A percentile compares a stretch with the other conserved stretches of the same genome.
phyloP scores from a whole-genome alignment of 768 basidiomycete species.

The Agaricus sinodeliciosus region DNA sequence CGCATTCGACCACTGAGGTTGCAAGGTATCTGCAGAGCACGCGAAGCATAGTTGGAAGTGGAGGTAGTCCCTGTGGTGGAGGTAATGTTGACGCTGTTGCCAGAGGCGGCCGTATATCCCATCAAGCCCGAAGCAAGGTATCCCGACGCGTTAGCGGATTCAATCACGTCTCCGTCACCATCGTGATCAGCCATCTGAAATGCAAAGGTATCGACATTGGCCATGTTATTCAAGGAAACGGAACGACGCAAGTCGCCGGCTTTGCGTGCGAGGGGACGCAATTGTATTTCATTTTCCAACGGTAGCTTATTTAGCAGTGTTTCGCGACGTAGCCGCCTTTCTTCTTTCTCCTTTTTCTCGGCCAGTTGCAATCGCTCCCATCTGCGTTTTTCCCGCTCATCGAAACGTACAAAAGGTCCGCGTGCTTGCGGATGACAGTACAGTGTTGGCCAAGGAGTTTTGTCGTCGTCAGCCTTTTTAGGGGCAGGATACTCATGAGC shows the following conservation, averaged over 20 bases:
- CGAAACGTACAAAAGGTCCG: slow-evolving; percentile 70
- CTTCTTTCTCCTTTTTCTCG: slow-evolving; percentile 38
- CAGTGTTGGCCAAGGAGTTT: slow-evolving; percentile 76
- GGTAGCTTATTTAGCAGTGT: neutral
- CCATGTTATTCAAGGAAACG: slow-evolving; percentile 73
- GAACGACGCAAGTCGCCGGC: slow-evolving; percentile 61
- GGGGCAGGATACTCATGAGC: slow-evolving; percentile 70
- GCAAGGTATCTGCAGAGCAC: slow-evolving; percentile 44
- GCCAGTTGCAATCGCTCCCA: slow-evolving; percentile 53
- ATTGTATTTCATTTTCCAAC: neutral
- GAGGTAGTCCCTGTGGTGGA: slow-evolving; percentile 88
- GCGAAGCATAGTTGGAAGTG: slow-evolving; percentile 39
- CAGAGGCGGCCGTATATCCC: slow-evolving; percentile 84
- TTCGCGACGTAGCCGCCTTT: slow-evolving; percentile 8
- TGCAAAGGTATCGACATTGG: slow-evolving; percentile 20
- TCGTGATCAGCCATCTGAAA: neutral
- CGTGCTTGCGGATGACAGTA: slow-evolving; percentile 70
- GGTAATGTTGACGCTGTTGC: slow-evolving; percentile 90
- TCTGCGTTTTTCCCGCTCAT: slow-evolving; percentile 64
- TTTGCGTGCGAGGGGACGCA: slow-evolving; percentile 5
- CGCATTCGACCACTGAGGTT: slow-evolving; percentile 50
- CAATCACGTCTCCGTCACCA: slow-evolving; percentile 21
- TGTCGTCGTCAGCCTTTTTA: slow-evolving; percentile 43
- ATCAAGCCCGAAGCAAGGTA: slow-evolving; percentile 50
- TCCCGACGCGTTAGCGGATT: slow-evolving; percentile 65